Conservation (phyloP, 352 stramenopile genomes). For the Globisporangium camurandrum region DNA sequence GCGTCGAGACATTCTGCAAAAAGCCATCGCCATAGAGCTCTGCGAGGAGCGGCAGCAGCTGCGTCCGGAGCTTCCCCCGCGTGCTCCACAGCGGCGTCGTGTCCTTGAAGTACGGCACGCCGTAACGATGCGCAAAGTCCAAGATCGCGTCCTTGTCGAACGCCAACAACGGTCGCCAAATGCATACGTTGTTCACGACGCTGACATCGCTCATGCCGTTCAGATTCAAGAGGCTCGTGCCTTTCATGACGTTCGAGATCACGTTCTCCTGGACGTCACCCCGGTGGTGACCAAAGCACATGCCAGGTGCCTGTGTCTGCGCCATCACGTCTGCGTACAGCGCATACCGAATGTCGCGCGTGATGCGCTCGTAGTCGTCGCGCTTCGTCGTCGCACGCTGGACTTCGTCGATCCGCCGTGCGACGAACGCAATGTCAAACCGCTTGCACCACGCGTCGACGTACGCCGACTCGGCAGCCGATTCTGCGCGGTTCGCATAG, state of each 20-base stretch:
- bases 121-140: conserved; percentile 92
- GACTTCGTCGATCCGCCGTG: conserved; percentile 88
- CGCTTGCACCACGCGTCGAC: conserved; percentile 85
- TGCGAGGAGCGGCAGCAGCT: conserved; percentile 90
- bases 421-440: conserved; percentile 76
- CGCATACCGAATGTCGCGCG: conserved; percentile 90
- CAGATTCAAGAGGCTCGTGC: conserved; percentile 88
- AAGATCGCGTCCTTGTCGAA: conserved; percentile 94
- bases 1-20: conserved; percentile 70
- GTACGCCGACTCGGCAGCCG: conserved; percentile 87
- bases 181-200: conserved; percentile 61
- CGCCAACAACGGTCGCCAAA: conserved; percentile 91
- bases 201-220: conserved; percentile 90
- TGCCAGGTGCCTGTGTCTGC: conserved; percentile 66
- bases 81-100: conserved; percentile 96
- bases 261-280: conserved; percentile 98
- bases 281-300: conserved; percentile 96
- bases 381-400: conserved; percentile 87
- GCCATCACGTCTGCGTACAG: conserved; percentile 87
- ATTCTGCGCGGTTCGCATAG: conserved; percentile 95
- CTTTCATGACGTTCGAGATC: conserved; percentile 97
- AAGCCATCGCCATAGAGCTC: conserved; percentile 94
- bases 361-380: conserved; percentile 94
- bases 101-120: conserved; percentile 97
- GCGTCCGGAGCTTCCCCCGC: conserved; percentile 92